Evolutionary conservation across 306 rosid species (phyloP).

Genomic region (Medicago arabica): DNA sequence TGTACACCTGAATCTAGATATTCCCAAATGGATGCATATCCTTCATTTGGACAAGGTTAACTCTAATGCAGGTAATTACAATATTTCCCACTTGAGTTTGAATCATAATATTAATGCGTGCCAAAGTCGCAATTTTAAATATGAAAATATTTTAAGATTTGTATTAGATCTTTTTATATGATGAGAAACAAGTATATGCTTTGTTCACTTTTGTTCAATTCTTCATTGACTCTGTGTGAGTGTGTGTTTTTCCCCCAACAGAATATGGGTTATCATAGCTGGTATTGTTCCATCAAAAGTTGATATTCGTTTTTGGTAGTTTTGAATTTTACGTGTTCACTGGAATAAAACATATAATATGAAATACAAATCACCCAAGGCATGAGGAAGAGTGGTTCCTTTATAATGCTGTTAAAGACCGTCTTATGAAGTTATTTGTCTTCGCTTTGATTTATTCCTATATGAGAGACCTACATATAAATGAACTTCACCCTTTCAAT

Average conservation of each 20-base stretch:
- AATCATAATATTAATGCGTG: slow-evolving; percentile 9
- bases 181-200: slow-evolving; percentile 14
- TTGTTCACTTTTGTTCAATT: slow-evolving; percentile 7
- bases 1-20: slow-evolving; percentile 80
- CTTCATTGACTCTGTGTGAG: neutral
- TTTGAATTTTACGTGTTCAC: slow-evolving; percentile 20
- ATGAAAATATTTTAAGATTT: slow-evolving; percentile 3
- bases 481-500: slow-evolving; percentile 9
- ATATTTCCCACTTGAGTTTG: slow-evolving; percentile 24
- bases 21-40: slow-evolving; percentile 87
- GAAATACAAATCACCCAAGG: neutral
- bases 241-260: neutral
- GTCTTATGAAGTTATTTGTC: slow-evolving; percentile 26
- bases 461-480: slow-evolving; percentile 1
- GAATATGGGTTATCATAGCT: slow-evolving; percentile 18
- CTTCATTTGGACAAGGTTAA: slow-evolving; percentile 86
- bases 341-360: slow-evolving; percentile 17
- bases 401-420: slow-evolving; percentile 7
- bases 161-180: slow-evolving; percentile 12
- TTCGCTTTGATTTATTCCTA: slow-evolving; percentile 25
- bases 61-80: slow-evolving; percentile 70
- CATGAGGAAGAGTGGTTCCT: slow-evolving; percentile 10
- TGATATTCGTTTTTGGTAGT: neutral
- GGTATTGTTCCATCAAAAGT: slow-evolving; percentile 16
- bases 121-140: slow-evolving; percentile 23